Evolutionary conservation across 352 stramenopile genomes (phyloP), one percentile per base, ranked within the genome.

Genomic region (Globisporangium emineosum): DNA sequence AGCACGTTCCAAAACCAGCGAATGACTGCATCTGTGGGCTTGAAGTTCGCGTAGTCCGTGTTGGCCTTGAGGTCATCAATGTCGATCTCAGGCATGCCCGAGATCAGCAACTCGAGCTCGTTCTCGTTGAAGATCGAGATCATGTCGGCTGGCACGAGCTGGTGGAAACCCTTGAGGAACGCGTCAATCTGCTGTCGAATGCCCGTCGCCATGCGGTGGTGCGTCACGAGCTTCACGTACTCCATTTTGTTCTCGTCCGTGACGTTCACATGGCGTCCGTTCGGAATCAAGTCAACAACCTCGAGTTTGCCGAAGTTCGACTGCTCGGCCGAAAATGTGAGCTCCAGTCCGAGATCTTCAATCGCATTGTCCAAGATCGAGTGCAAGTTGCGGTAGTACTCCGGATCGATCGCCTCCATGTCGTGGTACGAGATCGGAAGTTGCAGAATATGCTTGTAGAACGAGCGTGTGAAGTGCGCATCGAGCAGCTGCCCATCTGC

Each of bases 361-460:
- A 97, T 93, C 30, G 78, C 66, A 55, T 97, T 91, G 65, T 96
- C 80, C 37, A 97, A 60, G 33, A 98, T 93, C 58, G 92, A 96
- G 68, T 92, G 87, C 23, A 98, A 73, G 67, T 97, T 97, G n/a
- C 88, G 82, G 71, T 97, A 97, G 61, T 98, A 96, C 73, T 99
- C 96, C 9, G 96, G 97, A 71, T 99, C 97, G 57, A 99, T 98
- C 2, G 94, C 96, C 86, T 99, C 95, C 97, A 99, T 99, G 79
- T 99, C 98, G 63, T 98, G 88, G 72, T 99, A 98, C 50, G 79
- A 93, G 45, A 99, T 96, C 57, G 98, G 96, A 42, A 98, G 78
- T 68, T 98, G 97, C 55, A 99, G 75, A 72, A 99, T 99, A 73
- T 99, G 97, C 79, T 96, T 96, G 89, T 99, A 99, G 58, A 99